A percentile compares a stretch with the other conserved stretches of the same genome.
Evolutionary conservation across 2,329 filamentous ascomycete species (phyloP).

Genomic region (Ascochyta pisi): DNA sequence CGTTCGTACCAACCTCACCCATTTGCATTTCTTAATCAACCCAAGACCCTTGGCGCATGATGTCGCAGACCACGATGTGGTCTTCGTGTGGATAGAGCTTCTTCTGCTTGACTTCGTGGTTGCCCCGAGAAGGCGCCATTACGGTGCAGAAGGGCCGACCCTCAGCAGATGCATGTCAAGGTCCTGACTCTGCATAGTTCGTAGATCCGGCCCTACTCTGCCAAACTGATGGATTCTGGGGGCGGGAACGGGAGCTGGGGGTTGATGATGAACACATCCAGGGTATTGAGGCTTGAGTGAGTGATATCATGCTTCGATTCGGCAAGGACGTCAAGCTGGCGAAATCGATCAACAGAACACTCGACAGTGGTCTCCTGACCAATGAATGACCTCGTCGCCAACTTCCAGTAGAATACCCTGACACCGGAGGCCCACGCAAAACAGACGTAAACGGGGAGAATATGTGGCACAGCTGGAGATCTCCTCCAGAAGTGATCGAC

Average conservation of each 20-base stretch:
- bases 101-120: not conserved
- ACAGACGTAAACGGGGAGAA: not conserved
- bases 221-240: constrained; percentile 2
- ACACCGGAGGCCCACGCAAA: not conserved
- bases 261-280: not conserved
- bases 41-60: not conserved
- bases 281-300: not conserved
- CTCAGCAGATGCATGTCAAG: constrained; percentile 1
- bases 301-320: not conserved
- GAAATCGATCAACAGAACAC: too few relatives aligned
- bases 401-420: not conserved
- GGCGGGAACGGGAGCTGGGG: not conserved
- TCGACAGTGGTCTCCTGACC: too few relatives aligned
- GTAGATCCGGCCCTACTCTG: constrained; percentile 9
- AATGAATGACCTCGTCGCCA: not conserved
- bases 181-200: not conserved
- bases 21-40: too few relatives aligned
- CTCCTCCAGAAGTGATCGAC: constrained; percentile 2
- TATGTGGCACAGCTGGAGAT: not conserved
- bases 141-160: constrained; percentile 12
- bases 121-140: not conserved
- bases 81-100: not conserved
- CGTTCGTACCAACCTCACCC: too few relatives aligned
- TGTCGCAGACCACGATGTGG: not conserved
- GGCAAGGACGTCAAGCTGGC: too few relatives aligned